Base-by-base conservation (phyloP, 2,329 filamentous ascomycete species). In the Fusarium caatingaense region DNA sequence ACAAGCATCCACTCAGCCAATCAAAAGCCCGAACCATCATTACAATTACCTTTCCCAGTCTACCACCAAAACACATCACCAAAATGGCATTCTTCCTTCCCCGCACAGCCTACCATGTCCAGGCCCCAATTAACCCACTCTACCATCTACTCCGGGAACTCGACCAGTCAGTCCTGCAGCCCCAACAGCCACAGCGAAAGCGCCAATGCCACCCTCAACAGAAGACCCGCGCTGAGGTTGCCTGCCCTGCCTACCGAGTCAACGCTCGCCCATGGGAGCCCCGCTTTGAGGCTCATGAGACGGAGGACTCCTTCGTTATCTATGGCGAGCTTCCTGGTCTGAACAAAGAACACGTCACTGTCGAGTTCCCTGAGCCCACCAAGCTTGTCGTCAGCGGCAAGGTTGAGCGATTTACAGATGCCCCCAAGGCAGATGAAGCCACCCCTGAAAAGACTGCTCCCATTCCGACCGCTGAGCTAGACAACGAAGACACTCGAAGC, bases 271-370 rank as follows among this genome's bases (percentile, higher is more conserved):
- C 60, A 30, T 63, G 60, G 60, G 60, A 63, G 4, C 60, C 60
- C 16, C 60, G 34, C 2, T 63, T 63, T 6, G 60, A 63, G 20
- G 48, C 58, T 11, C 48, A 63, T 2, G 60, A 63, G 42, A 56
- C 85, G 6, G 85, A 87, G 61, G 80, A 87, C 13, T 78, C 82
- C 60, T 94, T 92, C 77, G 88, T 93, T 80, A 87, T 94, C 15
- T 88, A 93, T 73, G 92, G 92, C 73, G 92, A 94, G 79, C 87
- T 94, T 2, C 90, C 92, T 0, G 92, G 92, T 49, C 83, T 93
- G 71, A 86, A 88, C 68, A 91, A 92, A 80, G 88, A 92, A 70
- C 84, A 93, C 76, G 82, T 94, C 75, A 83, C 86, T 76, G 91
- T 94, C 76, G 91, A 93, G 77, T 94, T 93, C 83, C 89, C 87